Percentiles rank a stretch among this genome's conserved stretches.
Evolutionary conservation across 2,329 filamentous ascomycete genomes (phyloP).

Genomic region (Malbranchea cinnamomea): DNA sequence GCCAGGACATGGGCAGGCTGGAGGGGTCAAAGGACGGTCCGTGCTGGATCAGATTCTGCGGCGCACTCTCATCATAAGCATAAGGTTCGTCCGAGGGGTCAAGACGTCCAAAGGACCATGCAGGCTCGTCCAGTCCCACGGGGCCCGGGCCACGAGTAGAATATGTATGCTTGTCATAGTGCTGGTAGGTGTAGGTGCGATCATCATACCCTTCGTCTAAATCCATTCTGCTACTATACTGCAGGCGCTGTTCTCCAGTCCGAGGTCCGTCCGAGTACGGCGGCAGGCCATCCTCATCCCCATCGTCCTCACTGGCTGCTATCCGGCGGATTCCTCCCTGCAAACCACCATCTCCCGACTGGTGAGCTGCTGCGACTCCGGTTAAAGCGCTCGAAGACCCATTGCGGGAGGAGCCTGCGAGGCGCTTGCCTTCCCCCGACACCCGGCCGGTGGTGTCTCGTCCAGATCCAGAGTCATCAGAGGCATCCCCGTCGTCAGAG

Average conservation of each 20-base stretch:
- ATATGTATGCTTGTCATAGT: too few species aligned
- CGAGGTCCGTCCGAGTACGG: conserved; percentile 16
- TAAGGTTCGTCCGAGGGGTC: conserved; percentile 13
- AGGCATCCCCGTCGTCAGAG: conserved; percentile 26
- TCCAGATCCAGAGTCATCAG: too few species aligned
- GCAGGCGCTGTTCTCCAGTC: conserved; percentile 13
- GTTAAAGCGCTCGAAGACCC: conserved; percentile 80
- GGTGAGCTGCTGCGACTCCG: conserved; percentile 64
- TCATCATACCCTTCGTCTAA: conserved; percentile 15
- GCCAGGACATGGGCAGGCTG: conserved; percentile 16
- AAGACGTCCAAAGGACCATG: conserved; percentile 24
- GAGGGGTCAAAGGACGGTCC: conserved; percentile 16
- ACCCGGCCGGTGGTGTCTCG: conserved; percentile 34
- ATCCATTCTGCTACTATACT: conserved; percentile 19
- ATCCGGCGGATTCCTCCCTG: conserved; percentile 24
- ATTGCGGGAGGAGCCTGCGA: conserved; percentile 76
- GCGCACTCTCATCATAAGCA: too few species aligned
- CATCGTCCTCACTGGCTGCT: conserved; percentile 16
- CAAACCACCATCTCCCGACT: conserved; percentile 47
- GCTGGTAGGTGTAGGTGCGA: too few species aligned
- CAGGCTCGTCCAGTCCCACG: conserved; percentile 11
- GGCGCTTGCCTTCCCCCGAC: conserved; percentile 73
- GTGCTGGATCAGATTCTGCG: too few species aligned
- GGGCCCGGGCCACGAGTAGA: conserved; percentile 10
- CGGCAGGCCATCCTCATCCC: conserved; percentile 16